These are phyloP conservation scores for Lithospermum erythrorhizon DNA, from an alignment of 257 asterid genomes.

Conservation along the genomic window DNA sequence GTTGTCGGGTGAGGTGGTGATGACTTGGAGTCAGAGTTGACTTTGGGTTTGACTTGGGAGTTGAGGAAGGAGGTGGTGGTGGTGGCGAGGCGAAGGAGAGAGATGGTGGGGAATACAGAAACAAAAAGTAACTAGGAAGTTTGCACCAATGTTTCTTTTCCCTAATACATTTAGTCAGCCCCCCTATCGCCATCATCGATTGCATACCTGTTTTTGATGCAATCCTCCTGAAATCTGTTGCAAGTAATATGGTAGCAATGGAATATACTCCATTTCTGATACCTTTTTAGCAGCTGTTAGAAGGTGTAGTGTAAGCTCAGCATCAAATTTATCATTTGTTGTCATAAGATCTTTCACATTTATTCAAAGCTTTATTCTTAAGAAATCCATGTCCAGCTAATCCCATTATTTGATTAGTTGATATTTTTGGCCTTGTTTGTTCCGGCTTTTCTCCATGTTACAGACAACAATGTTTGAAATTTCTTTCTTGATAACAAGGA, in stretches of 20 bases:
- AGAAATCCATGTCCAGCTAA: constrained; percentile 19
- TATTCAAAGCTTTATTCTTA: constrained; percentile 4
- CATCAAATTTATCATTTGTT: constrained; percentile 6
- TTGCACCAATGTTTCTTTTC: no score
- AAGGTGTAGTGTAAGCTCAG: constrained; percentile 17
- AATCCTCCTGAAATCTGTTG: constrained; percentile 11
- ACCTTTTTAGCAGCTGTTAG: constrained; percentile 18
- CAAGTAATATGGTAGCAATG: constrained; percentile 13
- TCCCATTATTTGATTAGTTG: constrained; percentile 11
- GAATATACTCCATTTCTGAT: constrained; percentile 10
- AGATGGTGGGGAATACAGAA: no score
- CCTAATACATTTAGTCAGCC: no score
- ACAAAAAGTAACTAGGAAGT: no score
- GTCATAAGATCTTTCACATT: constrained; percentile 1
- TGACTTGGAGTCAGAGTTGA: no score
- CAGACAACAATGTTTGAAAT: no score
- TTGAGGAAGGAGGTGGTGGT: no score
- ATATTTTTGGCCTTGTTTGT: constrained; percentile 4
- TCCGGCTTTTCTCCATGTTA: background rate
- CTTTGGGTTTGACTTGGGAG: no score
- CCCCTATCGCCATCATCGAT: no score
- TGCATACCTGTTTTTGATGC: constrained; percentile 11
- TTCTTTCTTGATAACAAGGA: no score
- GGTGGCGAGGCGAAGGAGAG: no score
- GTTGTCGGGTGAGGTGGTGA: no score